These are phyloP conservation scores for Cynanchum wilfordii DNA, from an alignment of 257 asterid genomes.

Conservation along the genomic window DNA sequence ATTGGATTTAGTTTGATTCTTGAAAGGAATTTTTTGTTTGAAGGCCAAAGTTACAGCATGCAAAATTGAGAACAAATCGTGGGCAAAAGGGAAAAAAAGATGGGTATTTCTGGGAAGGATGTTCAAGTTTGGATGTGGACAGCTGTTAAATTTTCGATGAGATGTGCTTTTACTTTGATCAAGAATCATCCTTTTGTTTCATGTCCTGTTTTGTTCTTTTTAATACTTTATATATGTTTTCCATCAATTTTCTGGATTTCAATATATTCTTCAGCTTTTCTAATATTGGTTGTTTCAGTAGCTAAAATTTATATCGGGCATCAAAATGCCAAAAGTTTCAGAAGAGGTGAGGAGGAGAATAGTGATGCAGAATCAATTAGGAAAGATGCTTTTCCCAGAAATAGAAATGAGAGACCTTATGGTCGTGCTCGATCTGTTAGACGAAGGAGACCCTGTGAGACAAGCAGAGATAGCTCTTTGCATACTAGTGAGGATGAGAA, in stretches of 20 bases:
- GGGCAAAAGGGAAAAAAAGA: constrained; percentile 1
- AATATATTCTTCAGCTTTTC: constrained; percentile 36
- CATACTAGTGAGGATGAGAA: constrained; percentile 37
- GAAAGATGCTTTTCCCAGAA: constrained; percentile 7
- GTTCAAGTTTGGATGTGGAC: constrained; percentile 34
- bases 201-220: constrained; percentile 26
- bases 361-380: constrained; percentile 7
- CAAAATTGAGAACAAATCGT: background rate
- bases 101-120: constrained; percentile 49
- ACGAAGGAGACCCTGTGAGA: constrained; percentile 44
- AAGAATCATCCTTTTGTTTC: constrained; percentile 43
- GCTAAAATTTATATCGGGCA: constrained; percentile 20
- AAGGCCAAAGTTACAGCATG: background rate
- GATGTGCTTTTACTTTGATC: constrained; percentile 21
- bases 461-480: constrained; percentile 20
- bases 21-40: background rate
- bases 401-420: constrained; percentile 20
- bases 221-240: constrained; percentile 36
- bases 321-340: constrained; percentile 13
- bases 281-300: constrained; percentile 22
- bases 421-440: constrained; percentile 65
- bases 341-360: constrained; percentile 18
- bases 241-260: constrained; percentile 57
- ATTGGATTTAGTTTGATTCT: background rate
- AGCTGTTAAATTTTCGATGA: constrained; percentile 27